Evolutionary conservation across 495 filamentous ascomycete species (phyloP), one percentile per base, ranked within the genome.

Genomic region (Aspergillus haitiensis): DNA sequence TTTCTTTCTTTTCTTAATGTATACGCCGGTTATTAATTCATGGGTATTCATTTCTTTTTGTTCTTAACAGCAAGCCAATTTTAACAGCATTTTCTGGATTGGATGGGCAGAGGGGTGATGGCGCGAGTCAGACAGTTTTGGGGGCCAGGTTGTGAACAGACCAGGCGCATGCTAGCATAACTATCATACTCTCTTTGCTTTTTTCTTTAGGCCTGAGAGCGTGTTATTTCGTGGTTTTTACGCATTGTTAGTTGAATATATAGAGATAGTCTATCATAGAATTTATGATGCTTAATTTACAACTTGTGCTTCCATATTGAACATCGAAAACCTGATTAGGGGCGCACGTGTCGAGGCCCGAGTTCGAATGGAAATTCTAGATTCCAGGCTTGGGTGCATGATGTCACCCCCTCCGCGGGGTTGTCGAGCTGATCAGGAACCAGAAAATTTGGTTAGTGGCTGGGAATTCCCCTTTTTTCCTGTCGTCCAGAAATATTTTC

Each of bases 1-100:
- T 60, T 64, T 33, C 9, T 64, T 64, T 55, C 37, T 46, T 60
- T 61, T 63, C 40, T 21, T 47, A 5, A 16, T 47, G 44, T 27
- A 27, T 27, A 27, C 58, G 54, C 16, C 50, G 63, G 58, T 68
- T 73, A 57, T 72, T 75, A 72, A 77, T 73, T 70, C 58, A 46
- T 61, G 44, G 52, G 16, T 53, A 49, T 64, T 58, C 42, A 45
- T 67, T 64, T 65, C 48, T 52, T 60, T 57, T 65, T 49, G 51
- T 56, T 61, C 34, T 34, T 35, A 7, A 62, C 61, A 69, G 67
- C 55, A 66, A 64, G 55, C 67, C 67, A 47, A 40, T 31, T 45
- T 55, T 51, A 33, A 34, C 32, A 45, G 47, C 56, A 48, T 51
- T 55, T 51, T 51, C 47, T 39, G 55, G 33, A 56, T 57, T 52